Base-by-base conservation (phyloP, 208 protist genomes). In the Leishmania braziliensis region DNA sequence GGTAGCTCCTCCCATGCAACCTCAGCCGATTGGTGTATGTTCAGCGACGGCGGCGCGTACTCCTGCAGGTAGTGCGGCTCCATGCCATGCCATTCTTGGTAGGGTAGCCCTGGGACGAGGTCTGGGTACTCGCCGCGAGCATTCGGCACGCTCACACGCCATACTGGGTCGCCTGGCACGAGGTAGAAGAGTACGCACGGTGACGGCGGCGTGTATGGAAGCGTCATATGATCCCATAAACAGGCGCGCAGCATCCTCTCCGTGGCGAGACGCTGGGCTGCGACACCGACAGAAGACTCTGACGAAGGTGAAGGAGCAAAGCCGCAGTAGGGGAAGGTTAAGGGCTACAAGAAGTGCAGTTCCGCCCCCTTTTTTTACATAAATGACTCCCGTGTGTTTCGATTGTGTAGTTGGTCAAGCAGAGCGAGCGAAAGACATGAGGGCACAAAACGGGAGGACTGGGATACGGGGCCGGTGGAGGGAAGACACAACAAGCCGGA, bases 141-240 rank as follows among this genome's bases (percentile, higher is more conserved):
- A 63, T 97, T 95, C 46, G 92, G 92, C 79, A 92, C 90, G 29
- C 74, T 80, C 51, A 93, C 88, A 12, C 92, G 92, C 81, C 84
- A 89, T 26, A 95, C 89, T 0, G 83, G 75, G 56, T 95, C 90
- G 43, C 89, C 91, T 0, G 94, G 94, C 20, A 97, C 84, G n/a
- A 92, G 73, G 73, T 97, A 97, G 75, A 94, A 93, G 50, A 97
- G n/a, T 26, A 94, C 79, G 83, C 94, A 95, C 46, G 92, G 91
- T 18, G 79, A 72, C 2, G 46, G 1, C 0, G 94, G 94, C 0
- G 80, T 89, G 80, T 95, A 97, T 33, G 91, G 91, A 60, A 94
- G 77, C 51, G 88, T 91, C 23, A 71, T 72, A 85, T 97, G 92
- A 65, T 97, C 90, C 92, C 94, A 97, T 0, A 60, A 56, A 68